phyloP scores from a whole-genome alignment of 1,284 basidiomycete species.

The Afroboletus lepidellus region DNA sequence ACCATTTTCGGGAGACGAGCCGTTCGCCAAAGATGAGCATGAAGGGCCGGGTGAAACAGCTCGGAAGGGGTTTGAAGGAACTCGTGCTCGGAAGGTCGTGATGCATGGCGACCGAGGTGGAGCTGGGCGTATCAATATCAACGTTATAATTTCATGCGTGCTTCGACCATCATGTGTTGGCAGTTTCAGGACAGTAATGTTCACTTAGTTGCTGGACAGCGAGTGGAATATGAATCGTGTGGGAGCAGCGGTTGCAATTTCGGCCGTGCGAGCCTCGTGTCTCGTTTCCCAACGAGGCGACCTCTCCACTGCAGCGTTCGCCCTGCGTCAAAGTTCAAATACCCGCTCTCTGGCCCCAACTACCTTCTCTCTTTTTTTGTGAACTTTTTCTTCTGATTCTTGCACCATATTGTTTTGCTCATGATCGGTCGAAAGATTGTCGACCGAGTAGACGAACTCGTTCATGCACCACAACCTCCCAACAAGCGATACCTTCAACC shows the following conservation, averaged over 20 bases:
- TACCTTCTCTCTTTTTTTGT: constrained; percentile 23
- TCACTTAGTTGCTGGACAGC: background rate
- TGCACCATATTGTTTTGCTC: constrained; percentile 16
- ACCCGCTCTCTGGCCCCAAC: constrained; percentile 12
- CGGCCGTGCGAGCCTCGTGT: constrained; percentile 10
- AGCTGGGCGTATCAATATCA: background rate
- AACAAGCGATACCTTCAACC: constrained; percentile 9
- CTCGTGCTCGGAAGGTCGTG: constrained; percentile 35
- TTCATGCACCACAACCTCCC: constrained; percentile 9
- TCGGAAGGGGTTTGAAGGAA: constrained; percentile 43
- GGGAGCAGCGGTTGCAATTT: constrained; percentile 6
- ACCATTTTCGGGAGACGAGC: constrained; percentile 32
- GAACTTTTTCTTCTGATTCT: background rate
- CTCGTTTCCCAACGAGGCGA: background rate
- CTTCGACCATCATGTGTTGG: background rate
- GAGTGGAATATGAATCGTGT: background rate
- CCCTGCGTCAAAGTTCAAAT: background rate
- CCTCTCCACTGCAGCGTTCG: background rate
- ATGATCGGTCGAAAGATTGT: constrained; percentile 32
- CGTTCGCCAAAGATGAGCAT: constrained; percentile 25
- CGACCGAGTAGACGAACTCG: constrained; percentile 25
- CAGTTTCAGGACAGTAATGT: background rate
- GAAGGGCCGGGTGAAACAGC: constrained; percentile 40
- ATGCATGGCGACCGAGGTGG: constrained; percentile 1
- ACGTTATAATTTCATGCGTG: background rate